phyloP scores from a whole-genome alignment of 2,329 filamentous ascomycete species.

The Colletotrichum sp. region DNA sequence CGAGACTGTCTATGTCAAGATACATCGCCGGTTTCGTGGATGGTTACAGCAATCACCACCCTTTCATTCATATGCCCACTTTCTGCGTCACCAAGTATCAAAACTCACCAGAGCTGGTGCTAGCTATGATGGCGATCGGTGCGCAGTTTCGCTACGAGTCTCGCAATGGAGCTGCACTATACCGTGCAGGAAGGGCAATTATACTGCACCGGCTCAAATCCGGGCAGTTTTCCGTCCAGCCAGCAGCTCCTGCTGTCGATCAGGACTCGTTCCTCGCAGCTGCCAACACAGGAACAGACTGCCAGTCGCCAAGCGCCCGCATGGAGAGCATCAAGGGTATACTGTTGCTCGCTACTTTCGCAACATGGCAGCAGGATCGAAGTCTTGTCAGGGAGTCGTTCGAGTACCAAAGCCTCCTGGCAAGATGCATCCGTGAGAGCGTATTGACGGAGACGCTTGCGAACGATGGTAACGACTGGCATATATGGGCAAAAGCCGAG shows the following conservation, averaged over 20 bases:
- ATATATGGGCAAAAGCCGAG: neutral
- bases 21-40: neutral
- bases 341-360: neutral
- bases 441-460: neutral
- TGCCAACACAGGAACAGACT: neutral
- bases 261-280: neutral
- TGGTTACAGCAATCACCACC: neutral
- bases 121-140: neutral
- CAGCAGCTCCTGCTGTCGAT: neutral
- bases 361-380: neutral
- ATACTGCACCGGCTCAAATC: neutral
- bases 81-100: neutral
- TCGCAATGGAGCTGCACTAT: neutral
- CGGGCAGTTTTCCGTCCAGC: neutral
- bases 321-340: neutral
- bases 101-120: neutral
- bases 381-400: neutral
- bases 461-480: neutral
- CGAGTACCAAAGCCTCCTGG: neutral
- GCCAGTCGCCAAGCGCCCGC: neutral
- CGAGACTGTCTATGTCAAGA: neutral
- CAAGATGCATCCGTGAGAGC: neutral
- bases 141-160: neutral
- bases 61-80: neutral
- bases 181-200: neutral